These are phyloP conservation scores for Hyphopichia wangnamkhiaoensis DNA, from an alignment of 1,139 yeast genomes.

Conservation along the genomic window DNA sequence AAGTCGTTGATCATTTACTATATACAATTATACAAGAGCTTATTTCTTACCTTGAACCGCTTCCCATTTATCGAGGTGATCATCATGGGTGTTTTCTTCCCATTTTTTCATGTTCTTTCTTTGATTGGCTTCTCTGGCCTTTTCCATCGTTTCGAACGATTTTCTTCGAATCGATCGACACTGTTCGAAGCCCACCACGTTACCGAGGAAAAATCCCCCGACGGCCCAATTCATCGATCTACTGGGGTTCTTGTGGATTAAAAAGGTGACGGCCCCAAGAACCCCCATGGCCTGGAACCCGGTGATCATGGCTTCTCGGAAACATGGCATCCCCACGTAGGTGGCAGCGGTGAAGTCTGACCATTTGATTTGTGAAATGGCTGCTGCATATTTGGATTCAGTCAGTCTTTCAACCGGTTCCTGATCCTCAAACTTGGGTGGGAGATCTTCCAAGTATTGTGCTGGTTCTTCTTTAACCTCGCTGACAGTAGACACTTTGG, in stretches of 20 bases:
- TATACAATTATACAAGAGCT: background rate
- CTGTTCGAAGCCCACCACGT: conserved; percentile 89
- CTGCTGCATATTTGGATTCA: conserved; percentile 23
- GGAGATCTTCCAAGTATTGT: conserved; percentile 34
- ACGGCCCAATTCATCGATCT: conserved; percentile 80
- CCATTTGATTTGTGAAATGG: conserved; percentile 28
- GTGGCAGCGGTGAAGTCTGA: conserved; percentile 59
- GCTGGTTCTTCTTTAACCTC: conserved; percentile 19
- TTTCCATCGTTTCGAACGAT: conserved; percentile 60
- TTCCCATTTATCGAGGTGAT: conserved; percentile 30
- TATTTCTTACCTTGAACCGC: conserved; percentile 13
- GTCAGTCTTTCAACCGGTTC: conserved; percentile 25
- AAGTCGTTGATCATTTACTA: no score
- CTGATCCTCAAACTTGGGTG: conserved; percentile 49
- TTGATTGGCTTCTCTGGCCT: conserved; percentile 56
- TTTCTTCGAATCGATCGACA: conserved; percentile 73
- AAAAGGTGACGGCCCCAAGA: conserved; percentile 68
- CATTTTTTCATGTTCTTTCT: conserved; percentile 34
- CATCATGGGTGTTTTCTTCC: conserved; percentile 21
- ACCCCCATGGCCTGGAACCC: conserved; percentile 88
- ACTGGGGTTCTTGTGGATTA: conserved; percentile 63
- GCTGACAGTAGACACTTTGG: conserved; percentile 28
- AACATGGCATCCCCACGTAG: conserved; percentile 76
- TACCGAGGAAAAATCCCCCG: conserved; percentile 78
- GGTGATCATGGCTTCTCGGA: conserved; percentile 82